These are phyloP conservation scores for Aspergillus sergii DNA, from an alignment of 2,329 filamentous ascomycete species.

Conservation along the genomic window DNA sequence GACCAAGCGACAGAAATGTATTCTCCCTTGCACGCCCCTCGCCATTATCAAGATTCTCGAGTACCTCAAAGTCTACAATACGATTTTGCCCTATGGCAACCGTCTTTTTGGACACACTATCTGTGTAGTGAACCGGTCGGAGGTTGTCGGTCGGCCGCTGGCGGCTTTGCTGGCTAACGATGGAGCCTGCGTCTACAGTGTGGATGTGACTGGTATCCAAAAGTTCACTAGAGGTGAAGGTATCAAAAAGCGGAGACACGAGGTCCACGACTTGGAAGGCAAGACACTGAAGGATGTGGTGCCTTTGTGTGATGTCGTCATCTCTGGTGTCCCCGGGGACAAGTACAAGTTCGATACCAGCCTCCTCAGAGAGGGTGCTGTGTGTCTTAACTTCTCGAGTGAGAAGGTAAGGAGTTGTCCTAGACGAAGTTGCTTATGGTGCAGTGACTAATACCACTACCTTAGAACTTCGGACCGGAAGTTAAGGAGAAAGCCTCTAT, in stretches of 20 bases:
- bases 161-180: conserved; percentile 95
- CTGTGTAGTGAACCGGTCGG: conserved; percentile 93
- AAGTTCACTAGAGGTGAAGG: conserved; percentile 89
- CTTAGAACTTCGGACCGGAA: conserved; percentile 79
- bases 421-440: not conserved
- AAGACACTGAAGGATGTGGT: conserved; percentile 80
- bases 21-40: conserved; percentile 92
- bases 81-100: conserved; percentile 89
- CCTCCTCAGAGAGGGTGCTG: conserved; percentile 81
- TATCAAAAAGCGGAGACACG: conserved; percentile 80
- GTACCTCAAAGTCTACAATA: conserved; percentile 94
- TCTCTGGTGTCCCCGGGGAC: conserved; percentile 86
- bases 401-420: conserved; percentile 60
- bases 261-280: conserved; percentile 79
- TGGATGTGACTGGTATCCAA: conserved; percentile 89
- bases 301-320: conserved; percentile 89
- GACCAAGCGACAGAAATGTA: conserved; percentile 74
- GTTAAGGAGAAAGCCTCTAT: conserved; percentile 96
- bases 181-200: conserved; percentile 90
- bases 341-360: conserved; percentile 86
- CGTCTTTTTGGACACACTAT: conserved; percentile 90
- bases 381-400: conserved; percentile 99
- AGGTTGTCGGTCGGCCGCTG: conserved; percentile 91
- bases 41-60: conserved; percentile 97
- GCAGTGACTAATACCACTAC: conserved; percentile 4